Evolutionary conservation across 768 basidiomycete species (phyloP).

Genomic region (Suillus tomentosus): DNA sequence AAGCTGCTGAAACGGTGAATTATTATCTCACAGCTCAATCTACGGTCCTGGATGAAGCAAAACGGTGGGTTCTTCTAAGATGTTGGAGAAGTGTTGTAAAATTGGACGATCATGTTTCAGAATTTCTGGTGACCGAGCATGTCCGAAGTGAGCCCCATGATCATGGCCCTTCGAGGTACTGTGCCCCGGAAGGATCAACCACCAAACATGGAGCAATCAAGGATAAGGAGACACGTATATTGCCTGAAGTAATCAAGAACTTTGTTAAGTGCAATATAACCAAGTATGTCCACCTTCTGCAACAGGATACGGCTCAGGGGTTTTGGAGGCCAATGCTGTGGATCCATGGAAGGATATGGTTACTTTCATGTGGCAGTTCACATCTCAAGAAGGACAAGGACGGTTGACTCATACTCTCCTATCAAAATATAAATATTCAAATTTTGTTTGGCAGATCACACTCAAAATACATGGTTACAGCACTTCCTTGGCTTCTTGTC

Average conservation of each 20-base stretch:
- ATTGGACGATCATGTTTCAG: background rate
- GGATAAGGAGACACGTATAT: constrained; percentile 31
- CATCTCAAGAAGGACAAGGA: constrained; percentile 83
- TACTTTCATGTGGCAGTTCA: constrained; percentile 95
- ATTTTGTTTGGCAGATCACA: constrained; percentile 42
- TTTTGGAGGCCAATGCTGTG: constrained; percentile 38
- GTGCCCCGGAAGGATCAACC: background rate
- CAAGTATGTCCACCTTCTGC: constrained; percentile 94
- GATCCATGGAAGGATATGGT: constrained; percentile 41
- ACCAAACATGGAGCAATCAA: background rate
- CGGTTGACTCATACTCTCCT: background rate
- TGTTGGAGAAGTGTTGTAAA: background rate
- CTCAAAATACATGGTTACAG: constrained; percentile 44
- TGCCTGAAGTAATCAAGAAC: constrained; percentile 91
- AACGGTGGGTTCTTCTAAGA: background rate
- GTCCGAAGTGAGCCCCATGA: background rate
- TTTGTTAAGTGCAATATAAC: constrained; percentile 87
- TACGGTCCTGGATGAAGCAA: background rate
- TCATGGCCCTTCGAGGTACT: background rate
- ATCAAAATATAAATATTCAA: constrained; percentile 5
- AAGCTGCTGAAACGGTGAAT: background rate
- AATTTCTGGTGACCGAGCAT: background rate
- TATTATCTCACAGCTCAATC: background rate
- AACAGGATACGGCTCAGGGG: constrained; percentile 82
- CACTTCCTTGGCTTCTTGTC: constrained; percentile 22